These are phyloP conservation scores for Spergularia marina DNA, from an alignment of 148 eudicot species.

Conservation along the genomic window DNA sequence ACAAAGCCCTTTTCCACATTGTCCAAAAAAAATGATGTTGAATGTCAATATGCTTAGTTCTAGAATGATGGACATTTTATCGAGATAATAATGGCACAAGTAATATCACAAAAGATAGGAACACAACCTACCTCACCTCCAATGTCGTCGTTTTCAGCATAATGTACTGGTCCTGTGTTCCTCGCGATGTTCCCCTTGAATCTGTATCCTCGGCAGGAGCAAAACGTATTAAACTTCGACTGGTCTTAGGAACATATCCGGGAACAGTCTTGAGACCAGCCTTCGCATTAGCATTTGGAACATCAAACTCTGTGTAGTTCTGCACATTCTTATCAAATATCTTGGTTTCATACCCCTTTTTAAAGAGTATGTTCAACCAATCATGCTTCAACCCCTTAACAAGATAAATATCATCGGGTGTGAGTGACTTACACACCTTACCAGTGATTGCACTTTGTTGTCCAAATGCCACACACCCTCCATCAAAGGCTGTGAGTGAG, in stretches of 20 bases:
- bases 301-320: too few relatives aligned
- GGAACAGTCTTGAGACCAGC: too few relatives aligned
- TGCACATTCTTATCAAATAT: not conserved
- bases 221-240: too few relatives aligned
- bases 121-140: not conserved
- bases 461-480: conserved; percentile 12
- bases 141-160: too few relatives aligned
- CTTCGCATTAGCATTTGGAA: too few relatives aligned
- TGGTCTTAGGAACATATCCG: too few relatives aligned
- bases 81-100: conserved; percentile 6
- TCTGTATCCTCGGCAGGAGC: too few relatives aligned
- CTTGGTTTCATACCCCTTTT: not conserved
- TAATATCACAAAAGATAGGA: not conserved
- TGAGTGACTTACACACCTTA: conserved; percentile 13
- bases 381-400: not conserved
- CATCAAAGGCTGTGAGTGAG: not conserved
- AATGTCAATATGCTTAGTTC: not conserved
- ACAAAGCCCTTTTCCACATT: not conserved
- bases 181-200: too few relatives aligned
- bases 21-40: not conserved
- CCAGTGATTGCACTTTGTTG: not conserved
- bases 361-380: not conserved
- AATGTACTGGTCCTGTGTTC: too few relatives aligned
- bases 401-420: not conserved
- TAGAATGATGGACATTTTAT: not conserved